Conservation (phyloP, 176 grass and related monocot genomes). For the Elymus sibiricus region DNA sequence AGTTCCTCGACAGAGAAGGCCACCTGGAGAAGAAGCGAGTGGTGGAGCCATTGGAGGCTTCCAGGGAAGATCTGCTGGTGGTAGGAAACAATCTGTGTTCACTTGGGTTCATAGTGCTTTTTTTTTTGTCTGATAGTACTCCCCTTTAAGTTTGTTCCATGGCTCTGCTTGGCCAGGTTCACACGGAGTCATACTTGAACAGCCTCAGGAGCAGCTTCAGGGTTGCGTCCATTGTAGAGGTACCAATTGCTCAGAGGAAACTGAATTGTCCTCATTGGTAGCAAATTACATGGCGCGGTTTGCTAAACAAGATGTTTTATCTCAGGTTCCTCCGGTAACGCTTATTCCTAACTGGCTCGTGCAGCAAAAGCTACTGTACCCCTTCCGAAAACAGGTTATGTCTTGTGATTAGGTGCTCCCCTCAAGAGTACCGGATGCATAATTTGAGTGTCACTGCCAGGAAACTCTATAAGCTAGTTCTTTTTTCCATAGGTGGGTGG, state of each 20-base stretch:
- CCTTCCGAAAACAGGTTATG: slow-evolving; percentile 74
- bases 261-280: neutral
- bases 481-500: slow-evolving; percentile 58
- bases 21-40: slow-evolving; percentile 51
- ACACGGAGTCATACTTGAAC: slow-evolving; percentile 60
- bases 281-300: neutral
- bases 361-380: slow-evolving; percentile 67
- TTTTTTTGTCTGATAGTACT: neutral
- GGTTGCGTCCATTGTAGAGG: slow-evolving; percentile 81
- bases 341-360: slow-evolving; percentile 74
- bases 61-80: slow-evolving; percentile 86
- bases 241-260: slow-evolving; percentile 13
- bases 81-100: slow-evolving; percentile 20
- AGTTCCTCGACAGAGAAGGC: slow-evolving; percentile 62
- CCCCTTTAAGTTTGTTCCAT: neutral
- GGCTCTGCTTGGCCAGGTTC: slow-evolving; percentile 49
- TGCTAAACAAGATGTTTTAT: neutral
- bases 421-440: neutral
- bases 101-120: neutral
- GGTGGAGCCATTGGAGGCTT: slow-evolving; percentile 81
- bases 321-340: slow-evolving; percentile 70
- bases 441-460: neutral
- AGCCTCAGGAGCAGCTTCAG: slow-evolving; percentile 77
- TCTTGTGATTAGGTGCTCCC: slow-evolving; percentile 12
- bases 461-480: neutral